phyloP scores from a whole-genome alignment of 306 rosid species.

The Malus sylvestris region DNA sequence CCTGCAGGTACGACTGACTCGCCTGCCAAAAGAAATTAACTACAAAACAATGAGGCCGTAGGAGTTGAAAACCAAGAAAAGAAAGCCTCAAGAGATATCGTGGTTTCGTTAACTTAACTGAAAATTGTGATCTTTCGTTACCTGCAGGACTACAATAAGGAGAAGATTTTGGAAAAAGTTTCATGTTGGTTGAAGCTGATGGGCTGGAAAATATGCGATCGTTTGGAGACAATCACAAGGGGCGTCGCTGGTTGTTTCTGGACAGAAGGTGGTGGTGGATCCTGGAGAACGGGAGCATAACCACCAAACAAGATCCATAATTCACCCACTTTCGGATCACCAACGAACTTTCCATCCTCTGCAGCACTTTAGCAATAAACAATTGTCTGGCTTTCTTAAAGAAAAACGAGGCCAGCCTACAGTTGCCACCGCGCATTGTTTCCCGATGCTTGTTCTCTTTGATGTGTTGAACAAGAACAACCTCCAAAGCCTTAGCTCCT shows the following conservation, averaged over 20 bases:
- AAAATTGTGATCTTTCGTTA: slow-evolving; percentile 19
- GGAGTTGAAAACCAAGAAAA: neutral
- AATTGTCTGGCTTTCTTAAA: slow-evolving; percentile 15
- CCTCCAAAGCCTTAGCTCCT: slow-evolving; percentile 93
- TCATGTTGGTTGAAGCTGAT: slow-evolving; percentile 31
- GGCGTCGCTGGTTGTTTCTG: slow-evolving; percentile 35
- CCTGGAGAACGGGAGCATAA: slow-evolving; percentile 88
- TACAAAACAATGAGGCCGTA: neutral
- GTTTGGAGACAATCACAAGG: slow-evolving; percentile 34
- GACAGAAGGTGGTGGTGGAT: slow-evolving; percentile 41
- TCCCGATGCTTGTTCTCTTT: slow-evolving; percentile 76
- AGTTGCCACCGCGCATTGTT: slow-evolving; percentile 74
- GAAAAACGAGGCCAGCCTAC: slow-evolving; percentile 52
- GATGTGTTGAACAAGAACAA: slow-evolving; percentile 57
- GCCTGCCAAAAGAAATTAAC: slow-evolving; percentile 15
- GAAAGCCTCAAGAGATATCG: neutral
- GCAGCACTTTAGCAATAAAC: slow-evolving; percentile 25
- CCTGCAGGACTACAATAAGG: slow-evolving; percentile 43
- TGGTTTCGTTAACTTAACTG: neutral
- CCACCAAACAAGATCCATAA: slow-evolving; percentile 99
- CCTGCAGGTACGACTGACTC: slow-evolving; percentile 23
- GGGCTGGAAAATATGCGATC: slow-evolving; percentile 25
- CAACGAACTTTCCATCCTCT: slow-evolving; percentile 98
- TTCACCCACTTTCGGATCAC: slow-evolving; percentile 91
- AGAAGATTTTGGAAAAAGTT: slow-evolving; percentile 59